Base-by-base conservation (phyloP, 208 protist species). In the Leishmania aethiopica region DNA sequence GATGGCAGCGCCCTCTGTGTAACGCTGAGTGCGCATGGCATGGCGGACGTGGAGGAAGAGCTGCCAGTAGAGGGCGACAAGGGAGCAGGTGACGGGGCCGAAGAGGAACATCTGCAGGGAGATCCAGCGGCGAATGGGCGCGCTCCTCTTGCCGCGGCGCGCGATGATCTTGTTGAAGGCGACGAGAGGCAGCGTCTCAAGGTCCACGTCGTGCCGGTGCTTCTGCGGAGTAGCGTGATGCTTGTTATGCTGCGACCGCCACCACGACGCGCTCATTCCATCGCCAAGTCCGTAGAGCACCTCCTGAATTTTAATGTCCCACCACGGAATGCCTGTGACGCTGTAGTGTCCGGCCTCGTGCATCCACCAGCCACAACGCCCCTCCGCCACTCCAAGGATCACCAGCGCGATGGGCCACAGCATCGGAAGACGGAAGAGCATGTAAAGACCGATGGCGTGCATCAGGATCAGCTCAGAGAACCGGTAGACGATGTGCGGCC, bases 321-420 rank as follows among this genome's bases (percentile, higher is more conserved):
- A 57, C 84, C 67, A 79, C 37, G 83, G 85, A 73, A 89, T 90
- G 78, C 94, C 87, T 10, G 92, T 94, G 49, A 87, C 67, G 78
- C 89, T 92, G 85, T 93, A 89, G 88, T 96, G 93, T 0, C 93
- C 93, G 4, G 86, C 87, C 83, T 96, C 93, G 84, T 96, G 93
- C 89, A 94, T 93, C 83, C 89, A 86, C 91, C 91, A 96, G 40
- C 93, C 93, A 76, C 90, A 95, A 51, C 92, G 92, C n/a, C 94
- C 94, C 81, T 94, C 87, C 10, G 74, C 92, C 25, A 95, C 55
- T n/a, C 90, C 94, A n/a, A 94, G 84, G 3, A 93, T 77, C 2
- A 92, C 2, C 0, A 91, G 75, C 15, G 87, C 90, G 17, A 91
- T 11, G 0, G 87, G 88, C 89, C 86, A 89, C 47, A 91, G 82